These are phyloP conservation scores for Thelonectria discophora DNA, from an alignment of 2,329 filamentous ascomycete species.

Conservation along the genomic window DNA sequence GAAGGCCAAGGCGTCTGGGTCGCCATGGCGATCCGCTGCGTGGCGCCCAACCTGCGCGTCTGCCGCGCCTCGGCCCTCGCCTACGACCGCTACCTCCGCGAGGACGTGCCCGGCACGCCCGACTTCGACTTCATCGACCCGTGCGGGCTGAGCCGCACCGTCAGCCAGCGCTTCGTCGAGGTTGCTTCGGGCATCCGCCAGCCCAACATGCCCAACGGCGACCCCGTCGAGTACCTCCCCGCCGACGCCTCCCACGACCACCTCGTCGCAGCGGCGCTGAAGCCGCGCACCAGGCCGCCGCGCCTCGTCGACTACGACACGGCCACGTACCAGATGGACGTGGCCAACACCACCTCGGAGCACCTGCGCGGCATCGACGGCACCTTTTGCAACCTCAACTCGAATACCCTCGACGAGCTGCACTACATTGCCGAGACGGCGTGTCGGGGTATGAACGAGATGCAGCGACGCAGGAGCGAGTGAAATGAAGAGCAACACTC, in stretches of 20 bases:
- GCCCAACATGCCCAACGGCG: constrained; percentile 45
- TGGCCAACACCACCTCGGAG: constrained; percentile 52
- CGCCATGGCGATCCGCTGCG: constrained; percentile 52
- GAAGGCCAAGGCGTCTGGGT: constrained; percentile 50
- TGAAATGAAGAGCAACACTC: constrained; percentile 39
- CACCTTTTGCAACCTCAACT: constrained; percentile 55
- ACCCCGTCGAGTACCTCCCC: constrained; percentile 48
- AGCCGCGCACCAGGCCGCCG: constrained; percentile 36
- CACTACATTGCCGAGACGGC: constrained; percentile 56
- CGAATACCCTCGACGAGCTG: constrained; percentile 54
- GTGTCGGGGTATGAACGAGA: constrained; percentile 54
- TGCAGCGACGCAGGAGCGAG: constrained; percentile 49
- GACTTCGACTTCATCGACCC: constrained; percentile 55
- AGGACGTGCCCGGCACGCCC: constrained; percentile 41
- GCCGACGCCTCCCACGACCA: constrained; percentile 40
- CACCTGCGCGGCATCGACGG: constrained; percentile 57
- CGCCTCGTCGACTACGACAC: constrained; percentile 48
- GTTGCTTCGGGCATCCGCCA: constrained; percentile 53
- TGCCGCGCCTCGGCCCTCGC: constrained; percentile 56
- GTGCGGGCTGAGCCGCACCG: constrained; percentile 49
- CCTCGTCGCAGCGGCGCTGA: constrained; percentile 38
- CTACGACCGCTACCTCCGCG: constrained; percentile 53
- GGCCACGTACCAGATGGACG: constrained; percentile 49
- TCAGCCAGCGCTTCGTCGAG: constrained; percentile 59
- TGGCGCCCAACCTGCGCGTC: constrained; percentile 48